A percentile compares a stretch with the other conserved stretches of the same genome.
Evolutionary conservation across 441 rosid genomes (phyloP).

Genomic region (Brassica balearica): DNA sequence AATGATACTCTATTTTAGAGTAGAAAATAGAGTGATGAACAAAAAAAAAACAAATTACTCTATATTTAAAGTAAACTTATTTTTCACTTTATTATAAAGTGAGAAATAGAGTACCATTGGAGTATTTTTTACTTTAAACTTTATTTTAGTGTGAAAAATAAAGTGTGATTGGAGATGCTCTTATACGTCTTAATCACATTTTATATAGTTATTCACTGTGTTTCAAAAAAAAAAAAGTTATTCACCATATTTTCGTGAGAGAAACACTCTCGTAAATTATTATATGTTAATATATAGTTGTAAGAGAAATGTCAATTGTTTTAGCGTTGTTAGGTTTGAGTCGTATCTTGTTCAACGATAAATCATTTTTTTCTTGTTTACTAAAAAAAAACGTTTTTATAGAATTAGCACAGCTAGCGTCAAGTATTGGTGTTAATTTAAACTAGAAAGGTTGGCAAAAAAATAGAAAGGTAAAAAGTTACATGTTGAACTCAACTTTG

Average conservation of each 20-base stretch:
- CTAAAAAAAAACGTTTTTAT: neutral
- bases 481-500: slow-evolving; percentile 10
- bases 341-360: neutral
- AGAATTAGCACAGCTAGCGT: neutral
- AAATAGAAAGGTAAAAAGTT: neutral
- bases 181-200: slow-evolving; percentile 17
- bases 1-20: too few relatives aligned
- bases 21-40: too few relatives aligned
- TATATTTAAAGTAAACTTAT: too few relatives aligned
- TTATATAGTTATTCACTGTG: neutral
- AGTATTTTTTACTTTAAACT: too few relatives aligned
- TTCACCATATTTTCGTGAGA: neutral
- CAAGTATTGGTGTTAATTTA: slow-evolving; percentile 2
- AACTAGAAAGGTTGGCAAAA: slow-evolving; percentile 3
- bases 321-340: slow-evolving; percentile 1
- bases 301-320: neutral
- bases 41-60: too few relatives aligned
- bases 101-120: too few relatives aligned
- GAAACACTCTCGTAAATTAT: neutral
- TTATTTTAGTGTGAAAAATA: too few relatives aligned
- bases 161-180: too few relatives aligned
- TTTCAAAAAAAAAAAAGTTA: neutral
- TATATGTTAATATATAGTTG: neutral
- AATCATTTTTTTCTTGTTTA: neutral
- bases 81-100: too few relatives aligned